Percentiles rank a stretch among this genome's conserved stretches.
Evolutionary conservation across 768 basidiomycete genomes (phyloP).

Genomic region (Infundibulicybe gibba): DNA sequence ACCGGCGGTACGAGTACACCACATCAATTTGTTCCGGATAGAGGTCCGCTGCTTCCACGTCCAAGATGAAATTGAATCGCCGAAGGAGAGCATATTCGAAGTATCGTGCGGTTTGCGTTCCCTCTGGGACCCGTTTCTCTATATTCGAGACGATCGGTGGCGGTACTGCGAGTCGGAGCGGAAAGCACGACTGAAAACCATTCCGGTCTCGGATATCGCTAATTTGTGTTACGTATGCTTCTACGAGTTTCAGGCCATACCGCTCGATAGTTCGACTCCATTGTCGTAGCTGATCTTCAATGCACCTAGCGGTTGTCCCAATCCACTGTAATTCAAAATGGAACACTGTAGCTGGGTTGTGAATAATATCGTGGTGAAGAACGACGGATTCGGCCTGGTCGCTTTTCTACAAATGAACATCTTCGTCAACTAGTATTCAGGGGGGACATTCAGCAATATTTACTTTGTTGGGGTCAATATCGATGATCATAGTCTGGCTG

Average conservation of each 20-base stretch:
- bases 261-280: conserved; percentile 84
- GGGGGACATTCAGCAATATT: conserved; percentile 2
- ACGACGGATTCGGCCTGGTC: conserved; percentile 87
- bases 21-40: conserved; percentile 84
- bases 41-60: conserved; percentile 72
- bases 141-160: conserved; percentile 72
- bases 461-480: conserved; percentile 78
- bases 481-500: conserved; percentile 89
- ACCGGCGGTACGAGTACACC: conserved; percentile 84
- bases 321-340: conserved; percentile 99
- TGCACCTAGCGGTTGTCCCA: conserved; percentile 85
- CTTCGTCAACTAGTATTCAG: conserved; percentile 1
- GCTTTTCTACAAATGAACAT: conserved; percentile 50
- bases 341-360: conserved; percentile 92
- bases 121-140: conserved; percentile 64
- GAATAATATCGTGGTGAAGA: conserved; percentile 91
- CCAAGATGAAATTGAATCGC: conserved; percentile 78
- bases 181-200: conserved; percentile 89
- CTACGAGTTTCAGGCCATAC: conserved; percentile 89
- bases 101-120: conserved; percentile 61
- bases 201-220: conserved; percentile 81
- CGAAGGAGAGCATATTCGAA: conserved; percentile 79
- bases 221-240: conserved; percentile 91
- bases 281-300: conserved; percentile 81
- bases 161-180: conserved; percentile 70